Percentiles rank a stretch among this genome's conserved stretches.
Evolutionary conservation across 495 filamentous ascomycete species (phyloP).

Genomic region (Penicillium salamii): DNA sequence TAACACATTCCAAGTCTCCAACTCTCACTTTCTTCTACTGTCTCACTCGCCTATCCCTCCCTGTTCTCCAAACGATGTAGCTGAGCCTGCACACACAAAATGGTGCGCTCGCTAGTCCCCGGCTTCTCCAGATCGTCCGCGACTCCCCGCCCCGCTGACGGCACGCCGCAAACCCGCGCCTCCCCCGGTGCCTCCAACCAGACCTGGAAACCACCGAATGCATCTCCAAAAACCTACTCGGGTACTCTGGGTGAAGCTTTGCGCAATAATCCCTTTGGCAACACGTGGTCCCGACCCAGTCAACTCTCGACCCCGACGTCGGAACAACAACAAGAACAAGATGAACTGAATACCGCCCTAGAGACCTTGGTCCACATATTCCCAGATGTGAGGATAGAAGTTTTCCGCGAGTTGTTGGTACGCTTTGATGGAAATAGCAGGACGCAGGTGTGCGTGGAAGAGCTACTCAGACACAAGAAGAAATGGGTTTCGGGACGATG

Average conservation of each 20-base stretch:
- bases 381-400: slow-evolving; percentile 81
- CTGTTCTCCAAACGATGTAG: slow-evolving; percentile 29
- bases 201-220: slow-evolving; percentile 11
- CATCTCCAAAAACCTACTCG: slow-evolving; percentile 27
- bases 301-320: slow-evolving; percentile 20
- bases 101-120: slow-evolving; percentile 45
- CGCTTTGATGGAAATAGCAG: slow-evolving; percentile 80
- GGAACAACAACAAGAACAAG: slow-evolving; percentile 44
- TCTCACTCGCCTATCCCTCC: no score
- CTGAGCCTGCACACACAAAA: slow-evolving; percentile 21
- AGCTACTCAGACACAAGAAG: slow-evolving; percentile 72
- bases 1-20: neutral
- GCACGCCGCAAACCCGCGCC: slow-evolving; percentile 13
- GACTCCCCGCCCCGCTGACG: slow-evolving; percentile 29
- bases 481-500: slow-evolving; percentile 74
- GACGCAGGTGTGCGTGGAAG: slow-evolving; percentile 80
- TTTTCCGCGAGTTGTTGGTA: slow-evolving; percentile 85
- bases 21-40: neutral
- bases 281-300: slow-evolving; percentile 29
- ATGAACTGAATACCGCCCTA: slow-evolving; percentile 73
- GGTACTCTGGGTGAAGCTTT: slow-evolving; percentile 41
- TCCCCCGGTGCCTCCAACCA: slow-evolving; percentile 22
- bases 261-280: slow-evolving; percentile 45
- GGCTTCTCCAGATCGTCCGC: slow-evolving; percentile 37
- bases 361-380: slow-evolving; percentile 72